Base-by-base conservation (phyloP, 257 asterid species). In the Scutellaria baicalensis region DNA sequence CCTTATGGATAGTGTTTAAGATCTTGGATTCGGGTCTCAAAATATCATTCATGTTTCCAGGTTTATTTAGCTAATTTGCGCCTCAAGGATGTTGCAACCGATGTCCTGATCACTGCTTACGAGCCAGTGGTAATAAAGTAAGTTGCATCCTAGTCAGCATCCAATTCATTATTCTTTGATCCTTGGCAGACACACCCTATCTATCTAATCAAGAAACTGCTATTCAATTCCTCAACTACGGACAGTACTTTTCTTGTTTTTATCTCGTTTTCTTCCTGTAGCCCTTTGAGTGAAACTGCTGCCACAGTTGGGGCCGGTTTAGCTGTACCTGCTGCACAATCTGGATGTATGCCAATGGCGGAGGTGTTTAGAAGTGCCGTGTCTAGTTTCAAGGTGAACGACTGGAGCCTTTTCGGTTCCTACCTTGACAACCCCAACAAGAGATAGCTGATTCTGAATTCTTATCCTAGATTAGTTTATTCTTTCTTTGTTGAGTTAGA, bases 211-310 rank as follows among this genome's bases (percentile, higher is more conserved):
- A 27, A 13, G 17, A 9, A 50, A 16, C 17, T 64, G 33, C 21
- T 18, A 35, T 36, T 16, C 45, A 23, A 44, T 50, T 61, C 14
- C 20, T 4, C 23, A 6, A 16, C 39, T 52, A 0, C 17, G 17
- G 8, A 5, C n/a, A 14, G 14, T 39, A 44, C 9, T 27, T 40
- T 14, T 6, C 23, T 61, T n/a, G 52, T 65, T 58, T 67, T 38
- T n/a, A 16, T 55, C 33, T 66, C 57, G 33, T 21, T 68, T 60
- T 76, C 47, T 59, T 68, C 16, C 3, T 66, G 76, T 66, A 85
- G 97, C 83, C 96, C 93, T 51, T 76, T 88, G 84, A 91, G 97
- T 39, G 97, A 91, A 75, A 82, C 83, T 71, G 99, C 97, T 71
- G 79, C 69, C 18, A 20, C 93, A 0, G 93, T 88, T 14, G 90